These are phyloP conservation scores for Cephalotrichum gorgonifer DNA, from an alignment of 2,329 filamentous ascomycete species.

Conservation along the genomic window DNA sequence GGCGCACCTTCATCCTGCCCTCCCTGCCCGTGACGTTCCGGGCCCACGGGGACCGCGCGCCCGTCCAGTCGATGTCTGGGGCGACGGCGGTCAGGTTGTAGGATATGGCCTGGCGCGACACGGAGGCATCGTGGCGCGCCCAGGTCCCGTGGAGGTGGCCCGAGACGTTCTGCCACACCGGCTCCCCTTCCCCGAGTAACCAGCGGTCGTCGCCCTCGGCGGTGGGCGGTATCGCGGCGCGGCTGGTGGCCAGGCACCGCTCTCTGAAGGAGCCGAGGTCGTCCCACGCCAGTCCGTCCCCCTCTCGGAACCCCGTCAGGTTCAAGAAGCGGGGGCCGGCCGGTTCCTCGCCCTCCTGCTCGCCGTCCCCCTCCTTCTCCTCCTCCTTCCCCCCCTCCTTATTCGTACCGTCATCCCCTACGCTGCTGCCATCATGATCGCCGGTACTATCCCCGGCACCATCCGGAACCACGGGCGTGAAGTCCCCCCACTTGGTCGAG, in stretches of 20 bases:
- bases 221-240: constrained; percentile 34
- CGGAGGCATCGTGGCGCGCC: constrained; percentile 46
- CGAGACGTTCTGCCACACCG: constrained; percentile 68
- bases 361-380: constrained; percentile 7
- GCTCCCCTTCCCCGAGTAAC: constrained; percentile 25
- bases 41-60: constrained; percentile 49
- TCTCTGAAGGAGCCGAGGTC: constrained; percentile 57
- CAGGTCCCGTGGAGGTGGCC: constrained; percentile 70
- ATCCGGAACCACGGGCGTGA: constrained; percentile 29
- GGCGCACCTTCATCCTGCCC: constrained; percentile 48
- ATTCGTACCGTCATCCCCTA: too few species aligned
- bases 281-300: constrained; percentile 71
- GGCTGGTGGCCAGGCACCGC: constrained; percentile 52
- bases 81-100: constrained; percentile 57
- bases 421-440: background rate
- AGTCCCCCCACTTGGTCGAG: constrained; percentile 49
- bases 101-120: constrained; percentile 31
- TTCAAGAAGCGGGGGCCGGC: constrained; percentile 43
- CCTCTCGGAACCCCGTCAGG: constrained; percentile 64
- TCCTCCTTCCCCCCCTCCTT: too few species aligned
- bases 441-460: constrained; percentile 9
- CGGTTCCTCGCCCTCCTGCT: constrained; percentile 9
- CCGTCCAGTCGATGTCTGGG: constrained; percentile 56
- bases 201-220: constrained; percentile 28
- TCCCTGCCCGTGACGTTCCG: constrained; percentile 69